Conservation (phyloP, 805 yeast genomes). For the Alloascoidea hylecoeti region DNA sequence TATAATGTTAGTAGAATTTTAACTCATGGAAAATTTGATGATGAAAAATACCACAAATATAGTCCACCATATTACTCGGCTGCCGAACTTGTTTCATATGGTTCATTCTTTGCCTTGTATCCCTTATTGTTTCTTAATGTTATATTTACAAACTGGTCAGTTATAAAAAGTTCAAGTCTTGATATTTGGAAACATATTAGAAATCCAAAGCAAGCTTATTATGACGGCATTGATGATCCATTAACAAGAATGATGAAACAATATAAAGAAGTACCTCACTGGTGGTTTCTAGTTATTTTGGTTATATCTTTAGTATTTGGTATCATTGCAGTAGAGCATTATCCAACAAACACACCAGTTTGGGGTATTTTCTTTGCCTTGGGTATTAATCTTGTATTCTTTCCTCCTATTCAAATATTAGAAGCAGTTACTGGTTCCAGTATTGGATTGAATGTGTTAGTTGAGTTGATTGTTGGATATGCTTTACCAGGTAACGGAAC, state of each 20-base stretch:
- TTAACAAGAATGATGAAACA: slow-evolving; percentile 33
- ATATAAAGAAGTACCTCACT: slow-evolving; percentile 38
- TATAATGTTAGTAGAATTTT: slow-evolving; percentile 29
- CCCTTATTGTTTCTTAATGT: slow-evolving; percentile 39
- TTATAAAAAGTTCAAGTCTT: slow-evolving; percentile 8
- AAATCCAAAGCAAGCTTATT: slow-evolving; percentile 13
- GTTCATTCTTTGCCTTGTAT: slow-evolving; percentile 35
- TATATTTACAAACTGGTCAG: slow-evolving; percentile 28
- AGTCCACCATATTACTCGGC: slow-evolving; percentile 50
- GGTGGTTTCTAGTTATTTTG: slow-evolving; percentile 30
- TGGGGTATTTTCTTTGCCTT: slow-evolving; percentile 15
- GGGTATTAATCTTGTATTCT: slow-evolving; percentile 15
- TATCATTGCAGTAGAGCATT: slow-evolving; percentile 23
- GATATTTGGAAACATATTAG: background rate
- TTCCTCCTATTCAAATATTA: slow-evolving; percentile 24
- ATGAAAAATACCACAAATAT: slow-evolving; percentile 26
- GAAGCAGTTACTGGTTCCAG: slow-evolving; percentile 25
- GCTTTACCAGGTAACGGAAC: slow-evolving; percentile 36
- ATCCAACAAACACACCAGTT: slow-evolving; percentile 23
- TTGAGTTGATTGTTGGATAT: slow-evolving; percentile 34
- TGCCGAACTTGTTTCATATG: slow-evolving; percentile 35
- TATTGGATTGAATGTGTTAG: slow-evolving; percentile 18
- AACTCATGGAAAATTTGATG: slow-evolving; percentile 25
- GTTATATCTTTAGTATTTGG: slow-evolving; percentile 28
- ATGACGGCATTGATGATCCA: slow-evolving; percentile 22